phyloP scores from a whole-genome alignment of 495 filamentous ascomycete genomes.

The Immersiella caudata region DNA sequence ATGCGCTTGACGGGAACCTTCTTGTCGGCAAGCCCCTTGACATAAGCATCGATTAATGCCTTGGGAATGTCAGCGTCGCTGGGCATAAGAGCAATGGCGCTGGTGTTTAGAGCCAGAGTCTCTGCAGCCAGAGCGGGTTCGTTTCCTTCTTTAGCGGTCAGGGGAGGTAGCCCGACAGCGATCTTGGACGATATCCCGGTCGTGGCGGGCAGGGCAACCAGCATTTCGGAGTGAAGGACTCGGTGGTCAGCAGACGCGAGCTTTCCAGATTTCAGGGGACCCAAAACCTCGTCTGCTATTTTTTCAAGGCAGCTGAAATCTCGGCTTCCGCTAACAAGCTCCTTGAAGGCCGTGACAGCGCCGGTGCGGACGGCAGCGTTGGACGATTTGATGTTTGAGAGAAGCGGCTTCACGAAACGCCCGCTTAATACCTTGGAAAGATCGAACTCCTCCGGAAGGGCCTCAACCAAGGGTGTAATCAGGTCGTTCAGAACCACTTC shows the following conservation, averaged over 20 bases:
- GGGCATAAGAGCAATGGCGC: conserved; percentile 61
- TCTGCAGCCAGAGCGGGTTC: conserved; percentile 80
- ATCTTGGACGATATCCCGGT: conserved; percentile 63
- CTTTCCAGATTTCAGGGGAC: conserved; percentile 78
- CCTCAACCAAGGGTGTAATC: conserved; percentile 66
- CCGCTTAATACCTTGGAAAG: conserved; percentile 70
- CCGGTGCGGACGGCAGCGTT: conserved; percentile 76
- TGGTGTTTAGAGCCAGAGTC: conserved; percentile 64
- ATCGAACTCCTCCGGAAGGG: conserved; percentile 71
- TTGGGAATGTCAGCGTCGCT: conserved; percentile 62
- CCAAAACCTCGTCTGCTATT: conserved; percentile 73
- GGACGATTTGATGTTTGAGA: conserved; percentile 87
- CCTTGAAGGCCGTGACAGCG: conserved; percentile 69
- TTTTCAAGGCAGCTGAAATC: conserved; percentile 60
- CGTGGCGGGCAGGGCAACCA: conserved; percentile 62
- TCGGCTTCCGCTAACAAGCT: conserved; percentile 61
- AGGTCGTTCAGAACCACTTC: conserved; percentile 84
- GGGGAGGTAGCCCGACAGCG: conserved; percentile 62
- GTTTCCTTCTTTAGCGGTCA: conserved; percentile 80
- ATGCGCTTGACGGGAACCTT: conserved; percentile 72
- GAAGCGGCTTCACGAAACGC: conserved; percentile 77
- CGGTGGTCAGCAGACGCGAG: conserved; percentile 80
- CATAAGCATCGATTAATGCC: conserved; percentile 66
- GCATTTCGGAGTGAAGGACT: conserved; percentile 74
- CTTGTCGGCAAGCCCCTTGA: conserved; percentile 85